Percentiles rank a stretch among this genome's conserved stretches.
Evolutionary conservation across 129 eudicot species (phyloP).

Genomic region (Flaveria trinervia): DNA sequence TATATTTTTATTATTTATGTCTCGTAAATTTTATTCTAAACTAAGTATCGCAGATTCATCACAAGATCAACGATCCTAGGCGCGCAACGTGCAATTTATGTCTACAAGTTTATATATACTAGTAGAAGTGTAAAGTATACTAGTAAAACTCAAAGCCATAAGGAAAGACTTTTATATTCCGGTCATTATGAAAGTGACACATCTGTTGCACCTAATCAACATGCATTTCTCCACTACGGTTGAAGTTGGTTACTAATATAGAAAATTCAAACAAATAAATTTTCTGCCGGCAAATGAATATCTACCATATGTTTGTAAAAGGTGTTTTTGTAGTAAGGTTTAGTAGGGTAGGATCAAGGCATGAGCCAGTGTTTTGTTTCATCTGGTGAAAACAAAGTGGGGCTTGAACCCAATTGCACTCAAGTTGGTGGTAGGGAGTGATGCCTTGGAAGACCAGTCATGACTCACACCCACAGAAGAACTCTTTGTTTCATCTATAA

Average conservation of each 20-base stretch:
- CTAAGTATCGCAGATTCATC: no score
- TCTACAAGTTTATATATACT: background rate
- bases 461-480: slow-evolving; percentile 37
- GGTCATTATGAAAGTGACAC: slow-evolving; percentile 23
- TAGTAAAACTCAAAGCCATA: background rate
- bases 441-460: slow-evolving; percentile 24
- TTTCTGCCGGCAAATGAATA: slow-evolving; percentile 44
- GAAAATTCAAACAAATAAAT: slow-evolving; percentile 6
- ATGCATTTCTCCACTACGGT: slow-evolving; percentile 29
- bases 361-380: slow-evolving; percentile 33
- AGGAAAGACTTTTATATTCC: background rate
- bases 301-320: slow-evolving; percentile 40
- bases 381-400: slow-evolving; percentile 23
- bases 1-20: no score
- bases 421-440: slow-evolving; percentile 25
- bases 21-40: no score
- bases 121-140: background rate
- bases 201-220: slow-evolving; percentile 19
- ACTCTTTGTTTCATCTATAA: slow-evolving; percentile 19
- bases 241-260: slow-evolving; percentile 5
- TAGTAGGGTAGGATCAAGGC: slow-evolving; percentile 27
- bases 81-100: no score
- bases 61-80: no score
- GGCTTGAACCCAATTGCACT: slow-evolving; percentile 12
- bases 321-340: slow-evolving; percentile 21